Evolutionary conservation across 352 stramenopile genomes (phyloP), one percentile per base, ranked within the genome.

Genomic region (Pythium folliculosum): DNA sequence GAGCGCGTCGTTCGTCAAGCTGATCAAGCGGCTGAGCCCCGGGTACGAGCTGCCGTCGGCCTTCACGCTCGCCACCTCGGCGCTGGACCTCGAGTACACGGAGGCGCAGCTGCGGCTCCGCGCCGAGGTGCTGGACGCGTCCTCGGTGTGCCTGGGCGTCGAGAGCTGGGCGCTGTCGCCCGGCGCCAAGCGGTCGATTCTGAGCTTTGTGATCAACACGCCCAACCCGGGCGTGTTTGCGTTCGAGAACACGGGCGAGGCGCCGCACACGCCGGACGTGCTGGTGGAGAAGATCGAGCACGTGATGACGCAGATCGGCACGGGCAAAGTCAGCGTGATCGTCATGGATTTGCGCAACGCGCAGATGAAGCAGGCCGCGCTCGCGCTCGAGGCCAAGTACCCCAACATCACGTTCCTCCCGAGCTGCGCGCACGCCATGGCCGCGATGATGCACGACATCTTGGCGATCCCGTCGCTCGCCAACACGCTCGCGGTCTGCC

Each of bases 51-150:
- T 76, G 2, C 80, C 80, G 4, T 85, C 78, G 59, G 78, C 77
- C 0, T 84, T 83, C 44, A 62, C 72, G 38, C 72, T 90, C 23
- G 69, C 77, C 23, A 88, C 80, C 38, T 71, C 78, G 13, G 64
- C 75, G 22, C 76, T 92, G 17, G 80, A 90, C 63, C 64, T 82
- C 16, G 82, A 90, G 65, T 90, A 86, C 72, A 78, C 78, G 7
- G 77, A 85, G 25, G 73, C 83, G 57, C 80, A 89, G 68, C 71
- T 81, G 30, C 83, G 83, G 59, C 70, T 89, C 13, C 81, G 80
- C 30, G 78, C 77, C 5, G 77, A 90, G 55, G 73, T 88, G 60
- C 58, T 83, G 43, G 79, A 89, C 48, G 77, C 78, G 21, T 70
- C 67, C 21, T 66, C 70, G 0, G 73, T 92, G 60, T 82, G 72